Base-by-base conservation (phyloP, 2,329 filamentous ascomycete species). In the Ophiocordyceps sinensis region DNA sequence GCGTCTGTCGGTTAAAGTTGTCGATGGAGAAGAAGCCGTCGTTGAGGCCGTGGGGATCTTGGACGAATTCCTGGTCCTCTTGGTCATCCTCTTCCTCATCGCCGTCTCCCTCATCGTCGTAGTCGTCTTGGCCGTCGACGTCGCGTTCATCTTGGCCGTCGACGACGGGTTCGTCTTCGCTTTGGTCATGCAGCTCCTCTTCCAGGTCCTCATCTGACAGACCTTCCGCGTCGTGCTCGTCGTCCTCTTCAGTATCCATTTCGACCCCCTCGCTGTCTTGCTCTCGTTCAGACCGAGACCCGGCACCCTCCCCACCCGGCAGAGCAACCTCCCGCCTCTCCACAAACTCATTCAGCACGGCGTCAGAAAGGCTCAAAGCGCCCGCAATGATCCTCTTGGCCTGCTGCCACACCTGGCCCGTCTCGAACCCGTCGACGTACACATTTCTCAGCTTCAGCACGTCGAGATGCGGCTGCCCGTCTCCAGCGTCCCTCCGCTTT, bases 1-100 rank as follows among this genome's bases (percentile, higher is more conserved):
- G 85, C 2, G 87, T 85, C 56, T 93, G 85, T 57, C 82, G 85
- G 68, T 98, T 98, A 73, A 98, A 98, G 44, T 93, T 79, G 53
- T 96, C 88, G 52, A 98, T 89, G 14, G 86, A 94, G 65, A 98
- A 98, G 66, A 98, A 98, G 5, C 87, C 89, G 55, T 98, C 91
- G 54, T 98, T 96, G 28, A 98, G 75, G 7, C 87, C 86, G 54
- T 91, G 72, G 4, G 79, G 78, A 53, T 96, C 70, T 4, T 69
- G 64, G 11, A 62, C 62, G 1, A 65, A 67, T 3, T 71, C 69
- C 1, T 71, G 58, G 1, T 65, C 63, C 1, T 66, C 64, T 1
- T 60, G 62, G 60, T 61, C 59, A 0, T 62, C 60, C 0, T 54
- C 58, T 1, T 54, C 57, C 3, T 52, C 53, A 5, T 57, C 56